Base-by-base conservation (phyloP, 1,284 basidiomycete species). In the Taiwanofungus camphoratus region DNA sequence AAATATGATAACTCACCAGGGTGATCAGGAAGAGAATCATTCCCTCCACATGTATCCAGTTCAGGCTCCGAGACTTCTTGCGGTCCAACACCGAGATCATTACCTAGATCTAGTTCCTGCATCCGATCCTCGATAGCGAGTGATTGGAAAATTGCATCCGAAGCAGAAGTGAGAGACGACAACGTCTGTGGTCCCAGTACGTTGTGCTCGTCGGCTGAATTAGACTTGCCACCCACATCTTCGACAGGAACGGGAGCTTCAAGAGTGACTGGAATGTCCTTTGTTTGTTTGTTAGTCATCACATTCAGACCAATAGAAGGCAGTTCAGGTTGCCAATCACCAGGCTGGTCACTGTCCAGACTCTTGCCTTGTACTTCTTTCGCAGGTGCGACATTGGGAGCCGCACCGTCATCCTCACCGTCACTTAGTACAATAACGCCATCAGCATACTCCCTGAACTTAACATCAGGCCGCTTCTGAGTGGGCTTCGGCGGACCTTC, bases 61-160 rank as follows among this genome's bases (percentile, higher is more conserved):
- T n/a, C 8, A 29, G 26, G 26, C 26, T 29, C n/a, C 9, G n/a
- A 29, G 26, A 29, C n/a, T 8, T 29, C 8, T n/a, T 8, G n/a
- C 9, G 9, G n/a, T 29, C 26, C 26, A 29, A 9, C 9, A 29
- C 26, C 26, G n/a, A 9, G 26, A 29, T 29, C 26, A n/a, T n/a
- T 29, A 19, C 34, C 33, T 5, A 45, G 12, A 32, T 36, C 39
- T 20, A 45, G 35, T 3, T 36, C 35, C 12, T 45, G 44, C 26
- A 45, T 29, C 19, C 34, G 44, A 4, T 20, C 26, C 15, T 42
- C 33, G 7, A 42, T 27, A 13, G 34, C 16, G 27, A 31, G 16
- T 20, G 31, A n/a, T 5, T 35, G 20, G 11, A 1, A 7, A n/a
- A 4, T 9, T 12, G 5, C 21, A 36, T 36, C 33, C 33, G 16